A percentile compares a stretch with the other conserved stretches of the same genome.
Evolutionary conservation across 2,329 filamentous ascomycete species (phyloP).

Genomic region (Xylariaceae sp.): DNA sequence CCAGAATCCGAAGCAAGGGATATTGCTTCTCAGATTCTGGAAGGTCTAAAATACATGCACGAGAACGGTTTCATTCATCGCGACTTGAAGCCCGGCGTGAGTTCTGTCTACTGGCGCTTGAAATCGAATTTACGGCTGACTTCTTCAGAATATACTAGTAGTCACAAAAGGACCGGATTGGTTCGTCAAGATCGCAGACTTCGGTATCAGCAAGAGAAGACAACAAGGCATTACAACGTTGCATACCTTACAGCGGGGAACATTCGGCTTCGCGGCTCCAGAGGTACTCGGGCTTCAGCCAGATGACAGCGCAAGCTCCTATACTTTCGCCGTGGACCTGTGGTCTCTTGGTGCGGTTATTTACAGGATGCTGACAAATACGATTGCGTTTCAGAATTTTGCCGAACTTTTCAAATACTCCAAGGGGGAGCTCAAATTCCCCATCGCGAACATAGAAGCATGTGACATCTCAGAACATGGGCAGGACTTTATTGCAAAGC

Average conservation of each 20-base stretch:
- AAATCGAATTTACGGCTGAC: too few species aligned
- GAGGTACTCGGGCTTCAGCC: conserved; percentile 26
- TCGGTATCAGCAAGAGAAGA: conserved; percentile 36
- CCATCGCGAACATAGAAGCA: too few species aligned
- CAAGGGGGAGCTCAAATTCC: too few species aligned
- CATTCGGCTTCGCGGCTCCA: conserved; percentile 31
- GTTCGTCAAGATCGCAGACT: conserved; percentile 40
- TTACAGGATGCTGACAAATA: conserved; percentile 27
- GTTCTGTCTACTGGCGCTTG: too few species aligned
- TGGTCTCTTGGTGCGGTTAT: conserved; percentile 36
- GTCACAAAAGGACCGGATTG: conserved; percentile 26
- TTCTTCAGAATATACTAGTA: conserved; percentile 38
- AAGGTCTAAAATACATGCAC: conserved; percentile 23
- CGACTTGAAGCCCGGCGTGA: conserved; percentile 22
- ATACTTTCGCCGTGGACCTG: conserved; percentile 33
- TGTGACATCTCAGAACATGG: too few species aligned
- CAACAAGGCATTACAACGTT: conserved; percentile 23
- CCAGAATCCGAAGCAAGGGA: conserved; percentile 10
- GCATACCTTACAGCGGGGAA: conserved; percentile 25
- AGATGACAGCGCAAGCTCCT: background rate
- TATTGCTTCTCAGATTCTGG: conserved; percentile 20
- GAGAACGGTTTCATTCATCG: conserved; percentile 20
- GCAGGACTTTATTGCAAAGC: too few species aligned
- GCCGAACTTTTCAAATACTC: too few species aligned
- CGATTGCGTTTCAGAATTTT: too few species aligned